Percentiles rank a stretch among this genome's conserved stretches.
Evolutionary conservation across 805 yeast species (phyloP).

Genomic region (Barnettozyma populi): DNA sequence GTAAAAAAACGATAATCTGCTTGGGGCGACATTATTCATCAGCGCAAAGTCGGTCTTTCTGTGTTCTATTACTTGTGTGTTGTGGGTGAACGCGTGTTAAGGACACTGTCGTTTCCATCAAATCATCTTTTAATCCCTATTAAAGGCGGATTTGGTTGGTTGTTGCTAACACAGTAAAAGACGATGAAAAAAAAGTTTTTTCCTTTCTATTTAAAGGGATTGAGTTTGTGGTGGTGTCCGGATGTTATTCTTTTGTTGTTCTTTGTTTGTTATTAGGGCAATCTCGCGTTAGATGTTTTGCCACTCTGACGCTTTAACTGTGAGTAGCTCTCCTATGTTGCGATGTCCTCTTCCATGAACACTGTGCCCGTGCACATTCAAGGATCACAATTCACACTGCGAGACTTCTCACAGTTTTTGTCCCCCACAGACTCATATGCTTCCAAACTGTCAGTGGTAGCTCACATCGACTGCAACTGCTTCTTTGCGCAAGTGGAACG

Average conservation of each 20-base stretch:
- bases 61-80: too few species aligned
- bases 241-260: conserved; percentile 1
- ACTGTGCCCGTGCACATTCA: neutral
- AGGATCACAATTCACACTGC: conserved; percentile 39
- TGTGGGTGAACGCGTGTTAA: neutral
- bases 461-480: conserved; percentile 89
- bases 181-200: conserved; percentile 2
- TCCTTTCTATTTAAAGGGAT: too few species aligned
- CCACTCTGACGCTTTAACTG: too few species aligned
- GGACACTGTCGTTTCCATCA: conserved; percentile 7
- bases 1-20: conserved; percentile 27
- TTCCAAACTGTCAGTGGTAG: conserved; percentile 73
- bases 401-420: conserved; percentile 44
- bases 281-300: neutral
- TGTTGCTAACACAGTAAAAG: neutral
- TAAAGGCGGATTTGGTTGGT: conserved; percentile 1
- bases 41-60: conserved; percentile 9
- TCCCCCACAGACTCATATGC: conserved; percentile 42
- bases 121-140: conserved; percentile 17
- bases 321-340: neutral
- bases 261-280: conserved; percentile 6
- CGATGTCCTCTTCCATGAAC: neutral
- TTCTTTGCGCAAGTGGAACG: conserved; percentile 95
- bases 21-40: conserved; percentile 30
- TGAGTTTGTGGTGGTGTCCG: conserved; percentile 10